Evolutionary conservation across 495 filamentous ascomycete species (phyloP).

Genomic region (Penicillium canescens): DNA sequence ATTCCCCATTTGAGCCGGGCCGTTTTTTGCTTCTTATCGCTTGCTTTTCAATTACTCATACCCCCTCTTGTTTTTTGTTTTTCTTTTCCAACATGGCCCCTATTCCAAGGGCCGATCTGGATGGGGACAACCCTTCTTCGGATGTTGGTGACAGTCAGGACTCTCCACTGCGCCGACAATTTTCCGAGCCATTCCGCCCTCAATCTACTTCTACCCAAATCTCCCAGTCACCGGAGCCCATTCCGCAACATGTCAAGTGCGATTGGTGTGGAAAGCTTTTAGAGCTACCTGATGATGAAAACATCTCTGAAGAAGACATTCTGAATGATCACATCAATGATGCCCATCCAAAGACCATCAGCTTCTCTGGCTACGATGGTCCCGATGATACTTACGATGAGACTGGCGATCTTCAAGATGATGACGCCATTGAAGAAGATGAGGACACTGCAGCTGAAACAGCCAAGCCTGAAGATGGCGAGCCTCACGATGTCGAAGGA

Average conservation of each 20-base stretch:
- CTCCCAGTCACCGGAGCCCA: conserved; percentile 37
- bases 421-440: conserved; percentile 21
- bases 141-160: conserved; percentile 42
- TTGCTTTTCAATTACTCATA: conserved; percentile 1
- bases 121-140: conserved; percentile 42
- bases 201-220: conserved; percentile 39
- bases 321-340: conserved; percentile 33
- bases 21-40: conserved; percentile 6
- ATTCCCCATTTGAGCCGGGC: conserved; percentile 9
- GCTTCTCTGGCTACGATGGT: conserved; percentile 24
- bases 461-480: conserved; percentile 12
- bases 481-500: conserved; percentile 15
- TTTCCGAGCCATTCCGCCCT: conserved; percentile 43
- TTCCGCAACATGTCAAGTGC: conserved; percentile 29
- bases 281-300: conserved; percentile 26
- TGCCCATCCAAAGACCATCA: conserved; percentile 34
- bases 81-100: conserved; percentile 32
- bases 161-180: conserved; percentile 45
- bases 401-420: conserved; percentile 23
- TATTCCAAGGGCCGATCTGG: conserved; percentile 36
- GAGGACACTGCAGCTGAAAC: conserved; percentile 12
- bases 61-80: conserved; percentile 1
- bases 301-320: conserved; percentile 27
- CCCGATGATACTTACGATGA: conserved; percentile 17
- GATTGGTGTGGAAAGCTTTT: conserved; percentile 40